Percentiles rank a stretch among this genome's conserved stretches.
Evolutionary conservation across 768 basidiomycete species (phyloP).

Genomic region (Rhodotorula taiwanensis): DNA sequence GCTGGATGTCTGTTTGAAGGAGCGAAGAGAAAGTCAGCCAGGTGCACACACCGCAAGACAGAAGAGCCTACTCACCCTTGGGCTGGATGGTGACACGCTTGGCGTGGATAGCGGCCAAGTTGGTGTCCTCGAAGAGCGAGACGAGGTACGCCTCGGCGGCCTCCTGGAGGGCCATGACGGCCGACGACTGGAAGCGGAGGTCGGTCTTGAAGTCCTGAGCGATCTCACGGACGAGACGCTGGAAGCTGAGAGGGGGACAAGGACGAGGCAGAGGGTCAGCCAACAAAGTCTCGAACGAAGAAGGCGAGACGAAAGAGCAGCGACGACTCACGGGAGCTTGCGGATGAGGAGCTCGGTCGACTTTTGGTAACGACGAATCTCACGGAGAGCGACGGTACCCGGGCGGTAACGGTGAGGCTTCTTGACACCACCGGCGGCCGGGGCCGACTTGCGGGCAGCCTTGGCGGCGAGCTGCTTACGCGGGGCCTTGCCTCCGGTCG

Average conservation of each 20-base stretch:
- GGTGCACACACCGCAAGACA: not conserved
- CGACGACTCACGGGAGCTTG: slow-evolving; percentile 46
- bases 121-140: slow-evolving; percentile 51
- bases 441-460: slow-evolving; percentile 10
- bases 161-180: slow-evolving; percentile 54
- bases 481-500: slow-evolving; percentile 8
- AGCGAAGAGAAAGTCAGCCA: not conserved
- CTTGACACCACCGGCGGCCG: slow-evolving; percentile 9
- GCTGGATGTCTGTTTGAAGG: slow-evolving; percentile 45
- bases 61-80: slow-evolving; percentile 36
- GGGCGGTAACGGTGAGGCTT: slow-evolving; percentile 12
- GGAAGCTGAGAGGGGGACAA: slow-evolving; percentile 51
- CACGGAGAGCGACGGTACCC: slow-evolving; percentile 2
- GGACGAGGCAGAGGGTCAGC: not conserved
- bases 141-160: slow-evolving; percentile 54
- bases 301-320: slow-evolving; percentile 44
- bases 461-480: slow-evolving; percentile 11
- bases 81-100: slow-evolving; percentile 66
- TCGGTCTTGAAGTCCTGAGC: slow-evolving; percentile 70
- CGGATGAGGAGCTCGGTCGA: slow-evolving; percentile 59
- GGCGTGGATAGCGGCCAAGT: slow-evolving; percentile 51
- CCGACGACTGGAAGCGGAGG: slow-evolving; percentile 52
- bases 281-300: slow-evolving; percentile 47
- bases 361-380: slow-evolving; percentile 10
- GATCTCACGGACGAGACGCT: slow-evolving; percentile 70